Percentiles rank a stretch among this genome's conserved stretches.
Evolutionary conservation across 805 yeast species (phyloP).

Genomic region (Zygosaccharomyces bailii): DNA sequence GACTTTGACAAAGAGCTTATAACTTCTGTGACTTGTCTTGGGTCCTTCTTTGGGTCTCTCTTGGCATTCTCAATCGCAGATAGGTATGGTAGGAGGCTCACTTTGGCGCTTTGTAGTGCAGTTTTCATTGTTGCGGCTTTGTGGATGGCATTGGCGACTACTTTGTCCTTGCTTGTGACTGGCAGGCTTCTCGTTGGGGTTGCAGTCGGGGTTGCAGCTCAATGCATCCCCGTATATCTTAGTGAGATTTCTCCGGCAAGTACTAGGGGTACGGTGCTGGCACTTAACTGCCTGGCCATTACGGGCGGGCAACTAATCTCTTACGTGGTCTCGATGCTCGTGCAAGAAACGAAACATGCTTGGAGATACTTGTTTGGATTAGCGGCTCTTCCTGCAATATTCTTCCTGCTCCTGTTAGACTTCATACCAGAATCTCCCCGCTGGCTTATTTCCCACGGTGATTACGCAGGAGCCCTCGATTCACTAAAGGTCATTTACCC

Average conservation of each 20-base stretch:
- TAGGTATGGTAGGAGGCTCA: conserved; percentile 42
- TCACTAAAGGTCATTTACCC: conserved; percentile 46
- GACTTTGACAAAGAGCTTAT: conserved; percentile 40
- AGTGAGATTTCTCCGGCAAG: conserved; percentile 49
- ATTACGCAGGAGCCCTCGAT: conserved; percentile 38
- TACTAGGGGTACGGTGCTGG: conserved; percentile 39
- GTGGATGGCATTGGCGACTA: conserved; percentile 43
- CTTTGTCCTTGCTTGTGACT: conserved; percentile 41
- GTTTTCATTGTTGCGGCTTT: conserved; percentile 48
- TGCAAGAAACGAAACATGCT: conserved; percentile 25
- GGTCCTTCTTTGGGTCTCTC: conserved; percentile 53
- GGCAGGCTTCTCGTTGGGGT: conserved; percentile 68
- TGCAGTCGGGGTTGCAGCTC: conserved; percentile 70
- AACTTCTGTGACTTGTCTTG: conserved; percentile 48
- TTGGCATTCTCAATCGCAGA: conserved; percentile 51
- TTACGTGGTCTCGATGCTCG: conserved; percentile 38
- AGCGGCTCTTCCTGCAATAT: conserved; percentile 42
- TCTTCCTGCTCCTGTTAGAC: conserved; percentile 37
- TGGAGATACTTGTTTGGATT: conserved; percentile 43
- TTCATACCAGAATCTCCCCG: conserved; percentile 53
- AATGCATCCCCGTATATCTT: conserved; percentile 57
- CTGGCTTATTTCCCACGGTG: conserved; percentile 38
- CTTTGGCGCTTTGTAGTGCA: conserved; percentile 43
- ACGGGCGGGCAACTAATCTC: conserved; percentile 52
- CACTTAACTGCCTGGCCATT: conserved; percentile 42